phyloP scores from a whole-genome alignment of 179 eudicot genomes.

The Camellia oleifera region DNA sequence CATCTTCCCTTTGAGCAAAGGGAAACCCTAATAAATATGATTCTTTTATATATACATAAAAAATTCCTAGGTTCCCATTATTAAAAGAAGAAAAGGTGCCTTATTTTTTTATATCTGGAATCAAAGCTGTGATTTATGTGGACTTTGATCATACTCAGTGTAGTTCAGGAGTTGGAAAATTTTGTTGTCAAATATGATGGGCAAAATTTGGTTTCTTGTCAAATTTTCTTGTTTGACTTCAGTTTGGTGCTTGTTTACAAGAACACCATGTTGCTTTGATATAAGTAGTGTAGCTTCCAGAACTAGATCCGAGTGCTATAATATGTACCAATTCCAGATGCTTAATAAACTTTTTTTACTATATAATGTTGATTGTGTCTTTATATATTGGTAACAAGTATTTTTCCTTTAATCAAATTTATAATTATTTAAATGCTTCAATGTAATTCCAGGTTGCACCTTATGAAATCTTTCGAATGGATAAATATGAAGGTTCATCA shows the following conservation, averaged over 20 bases:
- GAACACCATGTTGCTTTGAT: background rate
- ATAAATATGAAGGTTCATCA: constrained; percentile 57
- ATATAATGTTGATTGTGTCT: background rate
- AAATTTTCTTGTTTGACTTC: background rate
- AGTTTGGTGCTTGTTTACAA: background rate
- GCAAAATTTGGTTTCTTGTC: background rate
- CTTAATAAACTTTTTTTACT: background rate
- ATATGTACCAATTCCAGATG: background rate
- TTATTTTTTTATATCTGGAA: too few species aligned
- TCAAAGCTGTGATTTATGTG: too few species aligned
- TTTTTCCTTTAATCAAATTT: background rate
- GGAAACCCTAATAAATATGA: too few species aligned
- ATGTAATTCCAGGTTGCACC: constrained; percentile 61
- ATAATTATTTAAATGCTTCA: constrained; percentile 3
- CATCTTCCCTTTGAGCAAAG: too few species aligned
- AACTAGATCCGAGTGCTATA: constrained; percentile 2
- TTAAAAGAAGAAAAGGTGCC: too few species aligned
- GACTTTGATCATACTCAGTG: too few species aligned
- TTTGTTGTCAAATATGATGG: background rate
- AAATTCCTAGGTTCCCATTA: too few species aligned
- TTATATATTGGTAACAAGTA: background rate
- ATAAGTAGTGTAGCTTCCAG: background rate
- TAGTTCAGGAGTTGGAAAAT: too few species aligned
- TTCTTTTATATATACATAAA: too few species aligned
- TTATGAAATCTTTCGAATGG: constrained; percentile 54